Base-by-base conservation (phyloP, 1,139 yeast genomes). In the Eremothecium gossypii region DNA sequence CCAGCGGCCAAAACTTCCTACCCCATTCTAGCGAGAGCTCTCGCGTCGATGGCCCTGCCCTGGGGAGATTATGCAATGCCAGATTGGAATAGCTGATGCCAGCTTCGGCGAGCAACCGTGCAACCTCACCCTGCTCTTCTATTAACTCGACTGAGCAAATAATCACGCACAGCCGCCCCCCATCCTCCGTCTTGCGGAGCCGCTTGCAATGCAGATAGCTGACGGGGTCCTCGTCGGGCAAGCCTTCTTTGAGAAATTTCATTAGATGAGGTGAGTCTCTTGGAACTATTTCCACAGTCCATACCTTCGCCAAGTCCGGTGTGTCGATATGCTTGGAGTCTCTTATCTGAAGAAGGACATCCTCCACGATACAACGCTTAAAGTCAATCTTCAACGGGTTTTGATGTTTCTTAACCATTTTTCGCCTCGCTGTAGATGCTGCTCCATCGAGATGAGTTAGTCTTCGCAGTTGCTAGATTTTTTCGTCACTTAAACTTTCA, bases 1-100 rank as follows among this genome's bases (percentile, higher is more conserved):
- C 70, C 45, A 85, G 65, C 0, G 97, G 97, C 98, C 98, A 91
- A 48, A 74, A 75, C 29, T 60, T 48, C 1, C 57, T 47, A 1
- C 89, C 73, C 96, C 96, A 87, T 36, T 67, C 66, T 1, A 62
- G 49, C 7, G 82, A 72, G 11, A 76, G 62, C 20, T 80, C 86
- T 53, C 80, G 83, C 1, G 85, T 77, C 5, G 70, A 63, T 0
- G 93, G 89, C 20, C 72, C 71, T 44, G 66, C 67, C 31, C 53
- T 52, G 0, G 91, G 83, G 2, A 80, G 72, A 8, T 54, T 29
- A 4, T 40, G 46, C 7, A 45, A 45, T 8, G 53, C 60, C 4
- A 70, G 42, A n/a, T 49, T 49, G 0, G 55, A 38, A 33, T 49
- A 60, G 4, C 50, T 51, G 36, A 58, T 49, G 6, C 46, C 45